phyloP scores from a whole-genome alignment of 306 rosid genomes.

The Prunus mongolica region DNA sequence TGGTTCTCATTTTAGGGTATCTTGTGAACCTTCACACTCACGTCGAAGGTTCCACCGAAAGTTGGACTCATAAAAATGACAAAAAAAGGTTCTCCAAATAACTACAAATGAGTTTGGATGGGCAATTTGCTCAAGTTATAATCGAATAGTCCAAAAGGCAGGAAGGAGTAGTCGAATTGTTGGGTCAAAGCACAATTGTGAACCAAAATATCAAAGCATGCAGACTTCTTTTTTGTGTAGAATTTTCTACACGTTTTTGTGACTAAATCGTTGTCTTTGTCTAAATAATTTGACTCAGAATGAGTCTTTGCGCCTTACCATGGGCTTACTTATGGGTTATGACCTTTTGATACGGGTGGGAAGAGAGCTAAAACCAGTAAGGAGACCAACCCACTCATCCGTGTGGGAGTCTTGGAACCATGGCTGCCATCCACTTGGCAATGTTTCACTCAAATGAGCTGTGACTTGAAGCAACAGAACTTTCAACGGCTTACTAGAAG shows the following conservation, averaged over 20 bases:
- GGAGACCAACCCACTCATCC: slow-evolving; percentile 30
- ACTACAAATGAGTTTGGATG: background rate
- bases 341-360: too few relatives aligned
- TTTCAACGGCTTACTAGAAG: background rate
- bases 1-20: background rate
- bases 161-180: background rate
- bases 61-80: background rate
- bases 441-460: background rate
- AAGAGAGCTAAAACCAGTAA: background rate
- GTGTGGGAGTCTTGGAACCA: slow-evolving; percentile 3
- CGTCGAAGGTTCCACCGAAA: background rate
- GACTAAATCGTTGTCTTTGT: slow-evolving; percentile 13
- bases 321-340: slow-evolving; percentile 21
- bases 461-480: background rate
- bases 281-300: slow-evolving; percentile 4
- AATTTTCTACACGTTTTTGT: slow-evolving; percentile 33
- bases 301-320: slow-evolving; percentile 1
- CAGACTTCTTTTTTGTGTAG: background rate
- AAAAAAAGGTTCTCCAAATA: background rate
- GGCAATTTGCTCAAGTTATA: background rate
- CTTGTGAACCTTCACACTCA: background rate
- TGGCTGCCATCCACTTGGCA: slow-evolving; percentile 34
- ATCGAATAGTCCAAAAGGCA: background rate
- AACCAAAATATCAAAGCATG: background rate
- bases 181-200: slow-evolving; percentile 14